Percentiles rank a stretch among this genome's conserved stretches.
phyloP scores from a whole-genome alignment of 148 eudicot genomes.

The Simmondsia chinensis region DNA sequence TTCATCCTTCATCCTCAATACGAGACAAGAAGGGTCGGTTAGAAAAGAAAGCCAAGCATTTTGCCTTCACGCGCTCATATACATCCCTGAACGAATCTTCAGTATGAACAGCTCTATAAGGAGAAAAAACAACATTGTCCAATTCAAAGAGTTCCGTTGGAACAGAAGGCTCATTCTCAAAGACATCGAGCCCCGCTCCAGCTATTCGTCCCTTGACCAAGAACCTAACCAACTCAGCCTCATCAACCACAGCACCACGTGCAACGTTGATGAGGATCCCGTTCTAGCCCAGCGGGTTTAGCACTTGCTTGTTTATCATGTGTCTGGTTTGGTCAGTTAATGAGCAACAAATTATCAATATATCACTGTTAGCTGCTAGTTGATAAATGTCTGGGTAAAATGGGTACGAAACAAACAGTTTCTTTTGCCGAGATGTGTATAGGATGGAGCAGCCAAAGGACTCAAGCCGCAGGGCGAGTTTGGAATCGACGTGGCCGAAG shows the following conservation, averaged over 20 bases:
- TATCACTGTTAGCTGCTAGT: conserved; percentile 4
- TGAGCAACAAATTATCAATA: conserved; percentile 7
- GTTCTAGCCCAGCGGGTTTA: conserved; percentile 5
- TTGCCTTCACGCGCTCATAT: too few relatives aligned
- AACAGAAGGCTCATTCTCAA: conserved; percentile 10
- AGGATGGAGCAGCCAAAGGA: conserved; percentile 2
- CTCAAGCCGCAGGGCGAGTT: conserved; percentile 3
- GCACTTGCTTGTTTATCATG: conserved; percentile 7
- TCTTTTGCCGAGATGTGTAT: too few relatives aligned
- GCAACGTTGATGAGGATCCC: conserved; percentile 9
- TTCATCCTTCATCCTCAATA: too few relatives aligned
- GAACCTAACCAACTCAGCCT: conserved; percentile 9
- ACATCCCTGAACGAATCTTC: conserved; percentile 3
- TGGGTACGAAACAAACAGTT: background rate
- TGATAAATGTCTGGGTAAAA: background rate
- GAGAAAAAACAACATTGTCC: conserved; percentile 11
- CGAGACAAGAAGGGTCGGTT: too few relatives aligned
- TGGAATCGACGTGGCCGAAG: background rate
- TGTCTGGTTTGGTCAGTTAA: conserved; percentile 8
- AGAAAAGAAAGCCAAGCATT: too few relatives aligned
- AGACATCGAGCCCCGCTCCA: conserved; percentile 14
- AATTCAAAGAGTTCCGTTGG: conserved; percentile 7
- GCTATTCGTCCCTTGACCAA: conserved; percentile 5
- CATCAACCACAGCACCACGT: conserved; percentile 14
- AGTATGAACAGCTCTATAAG: conserved; percentile 3